Evolutionary conservation across 192 early-diverging fungal genomes (phyloP).

Genomic region (Dissophora globulifera): DNA sequence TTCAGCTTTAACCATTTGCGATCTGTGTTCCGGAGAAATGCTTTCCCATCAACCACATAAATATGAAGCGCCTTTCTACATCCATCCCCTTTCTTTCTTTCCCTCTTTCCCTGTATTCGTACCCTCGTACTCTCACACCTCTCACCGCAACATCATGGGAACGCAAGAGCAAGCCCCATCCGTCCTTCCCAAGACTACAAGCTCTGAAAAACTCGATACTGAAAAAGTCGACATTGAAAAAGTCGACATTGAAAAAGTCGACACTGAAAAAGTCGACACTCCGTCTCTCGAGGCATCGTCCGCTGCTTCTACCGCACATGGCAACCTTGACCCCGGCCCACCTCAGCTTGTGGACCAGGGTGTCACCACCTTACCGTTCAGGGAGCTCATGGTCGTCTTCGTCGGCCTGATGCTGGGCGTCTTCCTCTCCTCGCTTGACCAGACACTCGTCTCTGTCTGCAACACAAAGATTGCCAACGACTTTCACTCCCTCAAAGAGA

Average conservation of each 20-base stretch:
- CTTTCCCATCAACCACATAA: no score
- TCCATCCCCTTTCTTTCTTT: no score
- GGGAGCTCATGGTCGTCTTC: constrained; percentile 46
- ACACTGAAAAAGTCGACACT: not conserved
- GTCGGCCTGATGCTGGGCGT: constrained; percentile 60
- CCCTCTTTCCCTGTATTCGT: no score
- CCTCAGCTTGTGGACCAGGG: constrained; percentile 7
- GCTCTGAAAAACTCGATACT: no score
- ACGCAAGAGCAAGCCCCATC: not conserved
- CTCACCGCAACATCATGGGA: constrained; percentile 6
- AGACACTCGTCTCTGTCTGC: constrained; percentile 84
- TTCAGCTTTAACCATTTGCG: no score
- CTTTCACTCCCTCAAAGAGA: constrained; percentile 69
- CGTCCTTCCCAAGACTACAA: not conserved
- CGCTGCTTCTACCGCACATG: constrained; percentile 1
- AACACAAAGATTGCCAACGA: constrained; percentile 76
- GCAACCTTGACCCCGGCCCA: constrained; percentile 19
- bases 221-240: no score
- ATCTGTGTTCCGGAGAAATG: no score
- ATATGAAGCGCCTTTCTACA: no score
- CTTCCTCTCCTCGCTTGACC: constrained; percentile 75
- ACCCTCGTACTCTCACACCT: no score
- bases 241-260: no score
- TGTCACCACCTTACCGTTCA: constrained; percentile 29
- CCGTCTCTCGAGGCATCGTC: not conserved